Percentiles rank a stretch among this genome's conserved stretches.
phyloP scores from a whole-genome alignment of 345 rosid species.

The Eucalyptus cloeziana region DNA sequence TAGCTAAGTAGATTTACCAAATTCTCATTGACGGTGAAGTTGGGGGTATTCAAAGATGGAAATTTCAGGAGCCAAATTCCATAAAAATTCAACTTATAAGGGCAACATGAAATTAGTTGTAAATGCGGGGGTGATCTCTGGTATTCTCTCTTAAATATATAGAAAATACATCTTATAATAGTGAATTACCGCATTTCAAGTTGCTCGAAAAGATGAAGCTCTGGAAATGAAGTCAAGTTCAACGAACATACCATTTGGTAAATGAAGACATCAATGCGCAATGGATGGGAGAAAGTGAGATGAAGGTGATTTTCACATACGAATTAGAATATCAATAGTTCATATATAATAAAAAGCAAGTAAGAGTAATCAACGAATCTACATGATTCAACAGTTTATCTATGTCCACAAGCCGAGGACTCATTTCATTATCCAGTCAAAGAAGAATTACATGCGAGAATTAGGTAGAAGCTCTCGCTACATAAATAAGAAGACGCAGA shows the following conservation, averaged over 20 bases:
- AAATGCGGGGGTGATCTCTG: background rate
- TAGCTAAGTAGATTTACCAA: background rate
- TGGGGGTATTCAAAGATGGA: background rate
- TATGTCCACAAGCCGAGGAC: background rate
- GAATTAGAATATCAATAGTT: background rate
- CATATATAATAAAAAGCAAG: background rate
- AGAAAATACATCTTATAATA: background rate
- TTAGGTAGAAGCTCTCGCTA: background rate
- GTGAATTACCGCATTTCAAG: background rate
- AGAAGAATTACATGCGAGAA: background rate
- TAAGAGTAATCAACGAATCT: background rate
- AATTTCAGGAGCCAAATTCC: background rate
- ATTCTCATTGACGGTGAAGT: background rate
- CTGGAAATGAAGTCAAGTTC: background rate
- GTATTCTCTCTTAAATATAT: background rate
- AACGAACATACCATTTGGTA: background rate
- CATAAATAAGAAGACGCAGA: background rate
- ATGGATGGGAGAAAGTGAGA: background rate
- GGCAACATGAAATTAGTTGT: background rate
- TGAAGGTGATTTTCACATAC: background rate
- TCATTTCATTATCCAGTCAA: background rate
- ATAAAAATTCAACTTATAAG: background rate
- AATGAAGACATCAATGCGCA: background rate
- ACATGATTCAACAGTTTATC: background rate
- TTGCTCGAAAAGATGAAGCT: background rate